Percentiles rank a stretch among this genome's conserved stretches.
phyloP scores from a whole-genome alignment of 345 rosid genomes.

The Conringia planisiliqua region DNA sequence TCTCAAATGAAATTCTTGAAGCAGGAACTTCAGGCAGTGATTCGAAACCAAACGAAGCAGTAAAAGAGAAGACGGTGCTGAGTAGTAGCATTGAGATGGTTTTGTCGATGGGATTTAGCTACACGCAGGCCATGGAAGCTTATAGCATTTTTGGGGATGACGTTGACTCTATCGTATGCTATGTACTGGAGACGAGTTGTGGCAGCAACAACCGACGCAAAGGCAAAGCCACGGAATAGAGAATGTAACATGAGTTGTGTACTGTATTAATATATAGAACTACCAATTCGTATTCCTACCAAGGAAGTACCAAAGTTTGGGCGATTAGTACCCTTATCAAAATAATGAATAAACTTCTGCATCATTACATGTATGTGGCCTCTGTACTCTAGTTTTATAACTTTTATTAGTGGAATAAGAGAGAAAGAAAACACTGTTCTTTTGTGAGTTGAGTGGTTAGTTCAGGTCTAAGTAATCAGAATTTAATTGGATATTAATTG shows the following conservation, averaged over 20 bases:
- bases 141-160: slow-evolving; percentile 96
- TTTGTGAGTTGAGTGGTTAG: no score
- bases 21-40: slow-evolving; percentile 75
- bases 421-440: background rate
- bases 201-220: slow-evolving; percentile 49
- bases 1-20: background rate
- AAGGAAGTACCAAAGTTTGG: slow-evolving; percentile 2
- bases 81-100: slow-evolving; percentile 74
- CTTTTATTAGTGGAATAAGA: slow-evolving; percentile 1
- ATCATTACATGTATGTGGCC: background rate
- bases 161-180: slow-evolving; percentile 90
- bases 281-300: slow-evolving; percentile 13
- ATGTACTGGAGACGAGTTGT: slow-evolving; percentile 72
- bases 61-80: slow-evolving; percentile 40
- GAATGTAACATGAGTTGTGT: slow-evolving; percentile 19
- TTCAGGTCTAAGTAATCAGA: no score
- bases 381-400: slow-evolving; percentile 7
- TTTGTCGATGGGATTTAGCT: slow-evolving; percentile 94
- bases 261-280: slow-evolving; percentile 11
- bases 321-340: slow-evolving; percentile 4
- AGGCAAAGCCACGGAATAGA: slow-evolving; percentile 55
- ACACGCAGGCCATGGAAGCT: slow-evolving; percentile 81
- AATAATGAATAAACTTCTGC: slow-evolving; percentile 28
- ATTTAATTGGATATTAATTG: no score
- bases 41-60: slow-evolving; percentile 36